Conservation (phyloP, 371 early-diverging fungal genomes). For the Mortierella sp. region DNA sequence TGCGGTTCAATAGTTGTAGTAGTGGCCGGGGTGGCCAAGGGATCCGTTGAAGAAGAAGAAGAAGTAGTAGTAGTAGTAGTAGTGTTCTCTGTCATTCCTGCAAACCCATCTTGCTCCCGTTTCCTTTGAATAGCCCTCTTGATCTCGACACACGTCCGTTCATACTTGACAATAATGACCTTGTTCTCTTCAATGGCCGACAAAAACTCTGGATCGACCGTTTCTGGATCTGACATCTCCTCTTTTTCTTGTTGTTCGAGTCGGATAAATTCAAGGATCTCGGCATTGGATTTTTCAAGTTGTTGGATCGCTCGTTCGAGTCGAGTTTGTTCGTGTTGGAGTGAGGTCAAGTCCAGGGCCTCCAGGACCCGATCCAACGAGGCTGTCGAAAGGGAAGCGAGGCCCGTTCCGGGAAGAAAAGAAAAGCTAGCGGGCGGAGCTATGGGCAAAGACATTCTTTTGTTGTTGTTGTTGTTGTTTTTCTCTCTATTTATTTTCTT, state of each 20-base stretch:
- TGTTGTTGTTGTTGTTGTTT: not conserved
- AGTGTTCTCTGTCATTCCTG: too few relatives aligned
- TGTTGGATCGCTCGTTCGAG: slow-evolving; percentile 37
- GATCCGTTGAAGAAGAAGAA: too few relatives aligned
- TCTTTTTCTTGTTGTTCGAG: slow-evolving; percentile 34
- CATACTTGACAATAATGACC: slow-evolving; percentile 39
- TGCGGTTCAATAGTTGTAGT: too few relatives aligned
- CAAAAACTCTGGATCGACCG: slow-evolving; percentile 52
- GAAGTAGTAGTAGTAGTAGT: too few relatives aligned
- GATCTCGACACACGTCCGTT: slow-evolving; percentile 25
- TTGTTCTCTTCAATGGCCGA: slow-evolving; percentile 48
- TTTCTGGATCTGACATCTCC: slow-evolving; percentile 10
- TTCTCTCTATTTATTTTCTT: too few relatives aligned
- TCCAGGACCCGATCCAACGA: slow-evolving; percentile 46
- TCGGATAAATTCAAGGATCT: slow-evolving; percentile 45
- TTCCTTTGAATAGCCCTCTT: slow-evolving; percentile 25
- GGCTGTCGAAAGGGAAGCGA: slow-evolving; percentile 38
- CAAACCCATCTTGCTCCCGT: slow-evolving; percentile 2
- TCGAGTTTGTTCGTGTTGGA: slow-evolving; percentile 36
- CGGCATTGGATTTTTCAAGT: slow-evolving; percentile 40
- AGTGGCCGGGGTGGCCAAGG: too few relatives aligned
- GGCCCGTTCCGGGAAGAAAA: slow-evolving; percentile 27
- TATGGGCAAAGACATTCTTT: slow-evolving; percentile 25
- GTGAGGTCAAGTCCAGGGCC: slow-evolving; percentile 34
- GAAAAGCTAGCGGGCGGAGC: slow-evolving; percentile 42